Conservation (phyloP, 495 filamentous ascomycete genomes). For the Annulohypoxylon moriforme region DNA sequence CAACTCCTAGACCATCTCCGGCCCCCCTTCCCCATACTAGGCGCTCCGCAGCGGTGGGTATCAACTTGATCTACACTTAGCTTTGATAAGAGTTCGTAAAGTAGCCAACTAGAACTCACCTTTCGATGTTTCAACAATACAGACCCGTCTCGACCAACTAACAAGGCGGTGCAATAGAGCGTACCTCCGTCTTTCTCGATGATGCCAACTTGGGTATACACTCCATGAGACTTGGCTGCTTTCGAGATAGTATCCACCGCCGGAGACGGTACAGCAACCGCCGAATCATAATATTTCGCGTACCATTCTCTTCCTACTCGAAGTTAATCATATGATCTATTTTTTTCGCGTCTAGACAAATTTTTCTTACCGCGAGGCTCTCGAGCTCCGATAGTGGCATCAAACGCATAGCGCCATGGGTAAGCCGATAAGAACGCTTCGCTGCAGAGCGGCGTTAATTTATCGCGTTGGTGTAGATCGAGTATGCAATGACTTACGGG, state of each 20-base stretch:
- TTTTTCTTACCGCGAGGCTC: slow-evolving; percentile 52
- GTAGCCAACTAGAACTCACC: slow-evolving; percentile 30
- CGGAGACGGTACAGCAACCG: slow-evolving; percentile 50
- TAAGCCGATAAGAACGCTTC: slow-evolving; percentile 57
- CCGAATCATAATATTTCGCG: slow-evolving; percentile 54
- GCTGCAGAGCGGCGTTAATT: slow-evolving; percentile 32
- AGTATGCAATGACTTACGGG: slow-evolving; percentile 51
- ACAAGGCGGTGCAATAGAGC: slow-evolving; percentile 53
- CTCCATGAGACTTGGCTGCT: slow-evolving; percentile 48
- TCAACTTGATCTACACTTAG: slow-evolving; percentile 45
- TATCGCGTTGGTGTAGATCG: background rate
- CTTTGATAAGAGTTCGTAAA: background rate
- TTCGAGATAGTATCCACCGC: slow-evolving; percentile 51
- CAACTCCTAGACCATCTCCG: slow-evolving; percentile 54
- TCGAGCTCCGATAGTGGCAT: slow-evolving; percentile 56
- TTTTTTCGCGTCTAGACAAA: background rate
- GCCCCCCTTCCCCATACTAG: slow-evolving; percentile 57
- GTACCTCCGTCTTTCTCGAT: slow-evolving; percentile 59
- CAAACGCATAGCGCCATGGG: slow-evolving; percentile 58
- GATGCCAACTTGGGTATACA: slow-evolving; percentile 54
- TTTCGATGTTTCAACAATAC: slow-evolving; percentile 55
- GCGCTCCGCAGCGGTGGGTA: slow-evolving; percentile 56
- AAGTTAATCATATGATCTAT: slow-evolving; percentile 15
- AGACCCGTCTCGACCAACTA: slow-evolving; percentile 51
- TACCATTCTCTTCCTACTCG: slow-evolving; percentile 54